These are phyloP conservation scores for Xanthoconium stramineum DNA, from an alignment of 768 basidiomycete species.

Conservation along the genomic window DNA sequence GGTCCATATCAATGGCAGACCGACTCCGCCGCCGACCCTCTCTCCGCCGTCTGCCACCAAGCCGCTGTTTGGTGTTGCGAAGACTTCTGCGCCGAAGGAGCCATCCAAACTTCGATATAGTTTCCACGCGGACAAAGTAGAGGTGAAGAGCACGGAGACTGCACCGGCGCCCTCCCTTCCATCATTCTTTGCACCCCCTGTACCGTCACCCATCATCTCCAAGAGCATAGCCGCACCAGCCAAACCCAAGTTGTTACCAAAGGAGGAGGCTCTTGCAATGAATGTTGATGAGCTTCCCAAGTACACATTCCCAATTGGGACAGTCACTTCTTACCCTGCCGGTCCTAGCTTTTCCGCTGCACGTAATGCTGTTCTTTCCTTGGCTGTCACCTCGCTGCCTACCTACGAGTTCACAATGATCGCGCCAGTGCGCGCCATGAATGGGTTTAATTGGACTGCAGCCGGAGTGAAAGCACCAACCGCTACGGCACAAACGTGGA, in stretches of 20 bases:
- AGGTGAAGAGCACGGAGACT: slow-evolving; percentile 22
- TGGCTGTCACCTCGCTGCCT: slow-evolving; percentile 46
- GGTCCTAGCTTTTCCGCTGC: slow-evolving; percentile 23
- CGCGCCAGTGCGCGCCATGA: slow-evolving; percentile 22
- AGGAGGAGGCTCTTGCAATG: slow-evolving; percentile 29
- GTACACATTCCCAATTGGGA: slow-evolving; percentile 28
- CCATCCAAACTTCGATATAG: slow-evolving; percentile 78
- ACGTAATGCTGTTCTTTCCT: slow-evolving; percentile 37
- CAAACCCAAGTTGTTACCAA: slow-evolving; percentile 26
- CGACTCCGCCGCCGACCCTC: neutral
- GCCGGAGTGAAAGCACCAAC: slow-evolving; percentile 53
- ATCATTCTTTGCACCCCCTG: slow-evolving; percentile 26
- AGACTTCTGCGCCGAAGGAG: slow-evolving; percentile 63
- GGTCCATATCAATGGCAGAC: slow-evolving; percentile 15
- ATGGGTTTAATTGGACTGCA: slow-evolving; percentile 59
- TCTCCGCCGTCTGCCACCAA: slow-evolving; percentile 26
- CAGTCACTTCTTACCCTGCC: slow-evolving; percentile 11
- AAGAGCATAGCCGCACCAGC: slow-evolving; percentile 6
- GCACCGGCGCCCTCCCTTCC: slow-evolving; percentile 3
- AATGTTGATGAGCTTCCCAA: slow-evolving; percentile 33
- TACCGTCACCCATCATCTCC: neutral
- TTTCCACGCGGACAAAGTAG: slow-evolving; percentile 55
- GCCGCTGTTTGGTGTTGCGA: slow-evolving; percentile 28
- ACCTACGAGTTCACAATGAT: slow-evolving; percentile 33
- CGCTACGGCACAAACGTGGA: slow-evolving; percentile 42